These are phyloP conservation scores for Dalechampia spathulata DNA, from an alignment of 441 rosid genomes.

Conservation along the genomic window DNA sequence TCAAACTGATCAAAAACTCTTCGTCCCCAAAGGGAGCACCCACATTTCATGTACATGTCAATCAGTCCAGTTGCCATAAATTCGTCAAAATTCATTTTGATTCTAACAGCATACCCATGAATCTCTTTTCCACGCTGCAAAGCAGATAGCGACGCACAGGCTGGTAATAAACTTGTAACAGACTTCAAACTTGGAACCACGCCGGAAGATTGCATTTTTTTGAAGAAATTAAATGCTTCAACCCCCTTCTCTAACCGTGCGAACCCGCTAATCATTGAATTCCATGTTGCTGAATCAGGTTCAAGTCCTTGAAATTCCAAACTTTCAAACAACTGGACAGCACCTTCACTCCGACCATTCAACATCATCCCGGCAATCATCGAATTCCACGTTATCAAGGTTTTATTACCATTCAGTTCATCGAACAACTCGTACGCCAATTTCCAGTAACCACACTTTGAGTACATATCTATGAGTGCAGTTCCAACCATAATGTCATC, in stretches of 20 bases:
- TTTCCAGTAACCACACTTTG: slow-evolving; percentile 39
- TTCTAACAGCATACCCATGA: slow-evolving; percentile 43
- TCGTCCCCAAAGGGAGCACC: slow-evolving; percentile 35
- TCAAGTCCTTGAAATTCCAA: slow-evolving; percentile 38
- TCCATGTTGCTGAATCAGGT: slow-evolving; percentile 69
- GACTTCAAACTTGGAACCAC: slow-evolving; percentile 43
- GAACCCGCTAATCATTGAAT: slow-evolving; percentile 60
- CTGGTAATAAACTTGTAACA: slow-evolving; percentile 52
- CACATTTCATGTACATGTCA: slow-evolving; percentile 67
- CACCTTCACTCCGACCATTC: slow-evolving; percentile 37
- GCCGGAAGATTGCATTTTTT: slow-evolving; percentile 44
- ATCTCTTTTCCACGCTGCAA: slow-evolving; percentile 49
- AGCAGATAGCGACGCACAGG: slow-evolving; percentile 49
- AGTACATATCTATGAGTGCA: slow-evolving; percentile 44
- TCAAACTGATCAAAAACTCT: slow-evolving; percentile 38
- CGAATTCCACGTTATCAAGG: slow-evolving; percentile 56
- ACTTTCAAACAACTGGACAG: slow-evolving; percentile 44
- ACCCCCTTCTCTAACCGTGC: slow-evolving; percentile 41
- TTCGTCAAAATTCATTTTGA: slow-evolving; percentile 29
- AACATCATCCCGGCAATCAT: slow-evolving; percentile 54
- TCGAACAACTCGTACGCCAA: slow-evolving; percentile 36
- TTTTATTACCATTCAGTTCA: slow-evolving; percentile 38
- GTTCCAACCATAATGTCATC: slow-evolving; percentile 29
- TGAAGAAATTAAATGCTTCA: slow-evolving; percentile 47
- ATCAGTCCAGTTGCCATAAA: slow-evolving; percentile 50